These are phyloP conservation scores for Fusarium sp. DNA, from an alignment of 2,329 filamentous ascomycete species.

Conservation along the genomic window DNA sequence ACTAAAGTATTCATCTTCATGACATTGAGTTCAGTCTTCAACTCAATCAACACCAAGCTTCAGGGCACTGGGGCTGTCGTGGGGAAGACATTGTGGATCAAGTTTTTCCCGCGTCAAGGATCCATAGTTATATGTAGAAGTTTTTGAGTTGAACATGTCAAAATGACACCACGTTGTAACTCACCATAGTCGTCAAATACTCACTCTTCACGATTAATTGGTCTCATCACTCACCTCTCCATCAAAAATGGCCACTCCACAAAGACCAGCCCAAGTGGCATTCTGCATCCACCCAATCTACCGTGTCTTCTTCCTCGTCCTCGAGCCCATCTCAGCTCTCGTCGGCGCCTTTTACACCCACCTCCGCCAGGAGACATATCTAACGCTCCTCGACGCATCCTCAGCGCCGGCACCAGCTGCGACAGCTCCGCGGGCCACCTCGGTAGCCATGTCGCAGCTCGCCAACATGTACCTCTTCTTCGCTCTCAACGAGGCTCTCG, in stretches of 20 bases:
- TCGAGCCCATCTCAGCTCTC: constrained; percentile 71
- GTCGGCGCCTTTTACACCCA: constrained; percentile 64
- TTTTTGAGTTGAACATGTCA: constrained; percentile 7
- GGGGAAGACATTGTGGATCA: constrained; percentile 41
- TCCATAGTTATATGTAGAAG: constrained; percentile 28
- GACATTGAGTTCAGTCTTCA: too few relatives aligned
- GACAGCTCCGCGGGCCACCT: constrained; percentile 67
- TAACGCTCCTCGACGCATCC: constrained; percentile 69
- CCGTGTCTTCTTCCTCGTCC: constrained; percentile 77
- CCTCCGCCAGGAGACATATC: constrained; percentile 65
- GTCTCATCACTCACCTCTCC: neutral
- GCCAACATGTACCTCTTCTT: constrained; percentile 83
- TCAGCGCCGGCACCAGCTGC: constrained; percentile 56
- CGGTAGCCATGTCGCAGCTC: constrained; percentile 77
- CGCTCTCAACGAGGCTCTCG: constrained; percentile 79
- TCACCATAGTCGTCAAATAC: neutral
- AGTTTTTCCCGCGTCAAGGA: constrained; percentile 41
- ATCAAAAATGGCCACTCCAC: constrained; percentile 40
- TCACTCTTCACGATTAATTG: constrained; percentile 6
- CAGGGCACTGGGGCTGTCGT: constrained; percentile 4
- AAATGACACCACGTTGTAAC: constrained; percentile 24
- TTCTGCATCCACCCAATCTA: constrained; percentile 70
- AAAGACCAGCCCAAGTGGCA: constrained; percentile 45
- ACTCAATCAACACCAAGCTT: too few relatives aligned
- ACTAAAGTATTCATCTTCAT: neutral